phyloP scores from a whole-genome alignment of 2,329 filamentous ascomycete species.

The Neospermospora avenae region DNA sequence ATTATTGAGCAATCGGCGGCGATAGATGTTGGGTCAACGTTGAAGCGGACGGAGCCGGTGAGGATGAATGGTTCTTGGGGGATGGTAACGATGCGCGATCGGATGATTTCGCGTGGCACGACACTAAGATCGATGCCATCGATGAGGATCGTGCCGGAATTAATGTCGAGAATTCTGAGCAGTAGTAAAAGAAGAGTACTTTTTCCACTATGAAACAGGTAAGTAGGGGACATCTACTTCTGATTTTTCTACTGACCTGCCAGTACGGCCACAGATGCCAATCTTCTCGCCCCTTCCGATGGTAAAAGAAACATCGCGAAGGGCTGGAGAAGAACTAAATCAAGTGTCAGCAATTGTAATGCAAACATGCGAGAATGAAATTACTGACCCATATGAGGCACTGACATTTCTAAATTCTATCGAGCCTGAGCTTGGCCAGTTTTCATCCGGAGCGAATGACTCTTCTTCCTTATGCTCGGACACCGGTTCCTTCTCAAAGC shows the following conservation, averaged over 20 bases:
- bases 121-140: slow-evolving; percentile 41
- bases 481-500: slow-evolving; percentile 13
- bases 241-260: slow-evolving; percentile 51
- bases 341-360: slow-evolving; percentile 4
- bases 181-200: slow-evolving; percentile 58
- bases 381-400: slow-evolving; percentile 30
- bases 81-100: slow-evolving; percentile 41
- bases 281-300: slow-evolving; percentile 50
- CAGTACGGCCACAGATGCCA: slow-evolving; percentile 45
- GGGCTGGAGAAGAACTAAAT: slow-evolving; percentile 21
- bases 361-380: slow-evolving; percentile 26
- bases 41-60: slow-evolving; percentile 35
- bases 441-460: slow-evolving; percentile 20
- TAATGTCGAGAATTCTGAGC: slow-evolving; percentile 72
- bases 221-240: slow-evolving; percentile 43
- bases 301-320: slow-evolving; percentile 40
- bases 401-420: slow-evolving; percentile 36
- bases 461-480: slow-evolving; percentile 22
- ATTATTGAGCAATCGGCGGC: slow-evolving; percentile 68
- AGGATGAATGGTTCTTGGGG: slow-evolving; percentile 44
- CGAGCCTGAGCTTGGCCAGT: slow-evolving; percentile 29
- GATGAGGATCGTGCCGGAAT: slow-evolving; percentile 49
- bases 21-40: slow-evolving; percentile 38
- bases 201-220: slow-evolving; percentile 45
- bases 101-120: slow-evolving; percentile 40